phyloP scores from a whole-genome alignment of 495 filamentous ascomycete genomes.

The Trichoderma gamsii region DNA sequence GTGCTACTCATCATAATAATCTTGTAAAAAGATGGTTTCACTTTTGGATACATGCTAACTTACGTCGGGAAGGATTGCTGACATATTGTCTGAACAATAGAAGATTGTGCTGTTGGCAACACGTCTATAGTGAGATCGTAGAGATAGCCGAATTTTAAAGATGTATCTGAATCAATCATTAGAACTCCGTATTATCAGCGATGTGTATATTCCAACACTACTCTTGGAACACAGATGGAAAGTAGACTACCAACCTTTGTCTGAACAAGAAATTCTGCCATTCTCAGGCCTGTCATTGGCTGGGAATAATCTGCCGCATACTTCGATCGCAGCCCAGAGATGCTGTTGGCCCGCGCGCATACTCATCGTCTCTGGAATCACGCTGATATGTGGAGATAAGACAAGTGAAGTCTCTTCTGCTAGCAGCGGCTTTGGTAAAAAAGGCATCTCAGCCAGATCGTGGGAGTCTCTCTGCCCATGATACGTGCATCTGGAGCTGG shows the following conservation, averaged over 20 bases:
- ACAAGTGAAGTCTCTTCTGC: constrained; percentile 15
- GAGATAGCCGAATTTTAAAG: constrained; percentile 34
- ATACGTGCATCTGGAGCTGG: neutral
- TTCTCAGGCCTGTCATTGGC: constrained; percentile 4
- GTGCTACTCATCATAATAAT: constrained; percentile 23
- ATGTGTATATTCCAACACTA: too few species aligned
- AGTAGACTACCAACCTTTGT: neutral
- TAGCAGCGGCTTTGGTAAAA: neutral
- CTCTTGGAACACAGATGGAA: neutral
- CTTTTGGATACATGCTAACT: neutral
- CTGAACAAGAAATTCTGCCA: neutral
- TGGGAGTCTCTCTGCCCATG: neutral
- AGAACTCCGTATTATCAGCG: neutral
- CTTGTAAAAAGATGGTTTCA: neutral
- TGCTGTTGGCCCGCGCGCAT: constrained; percentile 27
- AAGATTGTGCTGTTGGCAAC: constrained; percentile 26
- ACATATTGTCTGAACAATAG: constrained; percentile 34
- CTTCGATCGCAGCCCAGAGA: constrained; percentile 44
- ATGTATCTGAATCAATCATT: constrained; percentile 18
- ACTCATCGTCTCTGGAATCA: constrained; percentile 49
- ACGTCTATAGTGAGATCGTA: constrained; percentile 37
- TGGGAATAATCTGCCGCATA: constrained; percentile 32
- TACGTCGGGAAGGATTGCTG: constrained; percentile 26
- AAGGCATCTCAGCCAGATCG: neutral
- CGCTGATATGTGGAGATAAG: constrained; percentile 35